Evolutionary conservation across 1,139 yeast species (phyloP), one percentile per base, ranked within the genome.

Genomic region (Candida gigantensis): DNA sequence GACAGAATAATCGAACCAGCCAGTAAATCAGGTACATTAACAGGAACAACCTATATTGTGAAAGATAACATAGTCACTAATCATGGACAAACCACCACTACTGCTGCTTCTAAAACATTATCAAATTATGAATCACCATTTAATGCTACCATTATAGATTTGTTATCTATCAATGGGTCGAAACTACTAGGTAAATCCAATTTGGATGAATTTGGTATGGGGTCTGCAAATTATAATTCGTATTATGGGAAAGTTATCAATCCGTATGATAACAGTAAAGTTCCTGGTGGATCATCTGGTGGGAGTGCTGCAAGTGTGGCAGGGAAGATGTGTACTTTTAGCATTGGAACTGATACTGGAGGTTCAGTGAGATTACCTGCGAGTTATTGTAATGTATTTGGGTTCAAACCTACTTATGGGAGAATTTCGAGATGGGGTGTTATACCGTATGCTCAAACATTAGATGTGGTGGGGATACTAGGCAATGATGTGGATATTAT

Each of bases 121-220:
- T 43, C 53, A 4, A 66, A 65, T 27, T 92, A 84, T 53, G 53
- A 52, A 7, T 81, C 95, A 24, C 97, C 97, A 0, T 89, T 76
- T 53, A 80, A 84, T 45, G 87, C 97, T 5, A 87, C 97, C 0
- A 85, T 83, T 2, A 77, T 79, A 0, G 47, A 58, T 2, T 63
- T 81, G 6, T 58, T 92, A n/a, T 57, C 68, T 11, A 49, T 58
- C 0, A 67, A 72, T 3, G 87, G 89, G 0, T 71, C 74, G 16
- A 50, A 58, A 1, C 55, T 81, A n/a, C 62, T 81, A 0, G 97
- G 96, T 0, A 92, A 90, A 58, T 75, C 95, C n/a, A 92, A 92
- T 50, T 68, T 94, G 76, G 99, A 94, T 62, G 97, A 94, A 61
- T 94, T 92, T 64, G 98, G 95, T 1, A 94, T 94, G 98, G 99